Evolutionary conservation across 78 protist genomes (phyloP).

Genomic region (Parvularia atlantis): DNA sequence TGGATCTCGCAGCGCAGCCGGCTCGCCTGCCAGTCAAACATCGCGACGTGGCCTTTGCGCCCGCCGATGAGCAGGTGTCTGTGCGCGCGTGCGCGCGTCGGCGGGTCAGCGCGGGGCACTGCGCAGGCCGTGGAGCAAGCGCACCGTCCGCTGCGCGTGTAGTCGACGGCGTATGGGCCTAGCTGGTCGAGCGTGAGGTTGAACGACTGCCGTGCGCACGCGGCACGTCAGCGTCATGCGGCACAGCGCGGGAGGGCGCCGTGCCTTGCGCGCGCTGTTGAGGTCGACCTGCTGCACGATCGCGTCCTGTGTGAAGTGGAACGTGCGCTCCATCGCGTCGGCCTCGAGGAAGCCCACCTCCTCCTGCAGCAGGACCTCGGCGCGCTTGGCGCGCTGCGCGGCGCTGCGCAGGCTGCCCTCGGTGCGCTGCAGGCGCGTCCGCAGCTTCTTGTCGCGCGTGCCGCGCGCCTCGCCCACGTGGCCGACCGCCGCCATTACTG

Average conservation of each 20-base stretch:
- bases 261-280: conserved; percentile 35
- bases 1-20: conserved; percentile 60
- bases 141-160: conserved; percentile 58
- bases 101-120: background rate
- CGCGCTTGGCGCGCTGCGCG: background rate
- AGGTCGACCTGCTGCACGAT: conserved; percentile 54
- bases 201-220: conserved; percentile 30
- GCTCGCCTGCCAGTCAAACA: conserved; percentile 64
- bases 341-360: conserved; percentile 41
- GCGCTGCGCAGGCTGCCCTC: background rate
- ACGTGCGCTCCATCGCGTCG: conserved; percentile 76
- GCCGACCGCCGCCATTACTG: too few relatives aligned
- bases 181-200: conserved; percentile 33
- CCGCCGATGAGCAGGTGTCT: conserved; percentile 75
- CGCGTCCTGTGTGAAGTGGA: conserved; percentile 45
- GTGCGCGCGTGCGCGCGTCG: background rate
- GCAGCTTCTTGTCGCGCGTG: conserved; percentile 7
- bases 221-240: background rate
- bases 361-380: conserved; percentile 14
- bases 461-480: too few relatives aligned
- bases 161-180: conserved; percentile 77
- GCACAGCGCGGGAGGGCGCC: background rate
- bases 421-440: background rate
- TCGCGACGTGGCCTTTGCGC: conserved; percentile 77
- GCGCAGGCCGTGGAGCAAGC: background rate